Evolutionary conservation across 306 rosid species (phyloP).

Genomic region (Hippophae gyantsensis): DNA sequence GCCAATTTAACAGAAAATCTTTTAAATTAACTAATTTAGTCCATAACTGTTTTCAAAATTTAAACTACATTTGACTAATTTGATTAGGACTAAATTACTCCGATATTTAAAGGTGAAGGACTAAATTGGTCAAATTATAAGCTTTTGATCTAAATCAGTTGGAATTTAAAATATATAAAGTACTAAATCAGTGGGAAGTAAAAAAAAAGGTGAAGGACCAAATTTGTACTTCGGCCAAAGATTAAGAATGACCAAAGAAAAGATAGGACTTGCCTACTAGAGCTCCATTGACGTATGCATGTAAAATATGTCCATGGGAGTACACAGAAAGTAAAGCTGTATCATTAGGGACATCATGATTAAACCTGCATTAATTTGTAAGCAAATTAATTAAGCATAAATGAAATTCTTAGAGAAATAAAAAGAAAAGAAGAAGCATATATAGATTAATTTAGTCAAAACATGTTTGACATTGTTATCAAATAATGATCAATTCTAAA

Average conservation of each 20-base stretch:
- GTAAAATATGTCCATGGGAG: constrained; percentile 62
- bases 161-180: neutral
- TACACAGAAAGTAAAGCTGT: constrained; percentile 34
- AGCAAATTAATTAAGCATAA: neutral
- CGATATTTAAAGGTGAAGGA: no score
- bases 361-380: constrained; percentile 17
- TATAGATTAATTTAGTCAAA: neutral
- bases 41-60: no score
- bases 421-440: neutral
- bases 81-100: no score
- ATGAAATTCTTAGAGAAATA: neutral
- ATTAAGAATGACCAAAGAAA: neutral
- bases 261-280: constrained; percentile 36
- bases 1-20: no score
- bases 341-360: constrained; percentile 22
- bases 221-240: neutral
- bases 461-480: neutral
- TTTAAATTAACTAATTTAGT: no score
- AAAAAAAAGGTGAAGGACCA: no score
- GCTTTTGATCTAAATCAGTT: no score
- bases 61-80: no score
- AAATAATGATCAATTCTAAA: neutral
- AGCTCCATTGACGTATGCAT: constrained; percentile 54
- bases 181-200: neutral
- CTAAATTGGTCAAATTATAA: no score